Evolutionary conservation across 345 rosid species (phyloP), one percentile per base, ranked within the genome.

Genomic region (Eucalyptus globulus): DNA sequence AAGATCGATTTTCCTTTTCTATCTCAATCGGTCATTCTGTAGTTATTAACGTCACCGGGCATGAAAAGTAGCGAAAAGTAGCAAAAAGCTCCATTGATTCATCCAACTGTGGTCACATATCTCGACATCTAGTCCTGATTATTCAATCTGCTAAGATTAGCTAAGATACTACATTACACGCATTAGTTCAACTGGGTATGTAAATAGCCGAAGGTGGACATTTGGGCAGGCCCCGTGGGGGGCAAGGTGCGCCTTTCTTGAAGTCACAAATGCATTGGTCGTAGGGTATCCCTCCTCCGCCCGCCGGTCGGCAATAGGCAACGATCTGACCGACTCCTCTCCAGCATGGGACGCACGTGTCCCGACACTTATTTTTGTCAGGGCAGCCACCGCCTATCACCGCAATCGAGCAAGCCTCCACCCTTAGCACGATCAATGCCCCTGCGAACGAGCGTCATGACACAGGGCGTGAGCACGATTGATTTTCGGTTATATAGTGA

Each of bases 301-400:
- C 92, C 1, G 91, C 87, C 0, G 90, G 53, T 3, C 53, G 86
- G 54, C 92, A 92, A 87, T 34, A 90, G 47, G 87, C 65, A 2
- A 6, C 86, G 43, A 92, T 43, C 19, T 26, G 4, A 27, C 94
- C 94, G 12, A 90, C 11, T 6, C 91, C 91, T 4, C 89, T 86
- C 69, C 53, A 91, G 56, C 94, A 92, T 2, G 93, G 88, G 12
- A 60, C 29, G 86, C 93, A 93, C 26, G 87, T 80, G 49, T 89
- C 89, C 5, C 10, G 9, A 88, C 93, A 93, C n/a, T 49, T 21
- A 3, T 12, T 29, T 11, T 43, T 24, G 40, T 91, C 58, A 3
- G 90, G 94, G 56, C 93, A 92, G 1, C 94, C 94, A 6, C 93
- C 92, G 3, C 93, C 94, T 19, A 40, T 86, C 34, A 88, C 89